Evolutionary conservation across 768 basidiomycete genomes (phyloP).

Genomic region (Mycena haematopus): DNA sequence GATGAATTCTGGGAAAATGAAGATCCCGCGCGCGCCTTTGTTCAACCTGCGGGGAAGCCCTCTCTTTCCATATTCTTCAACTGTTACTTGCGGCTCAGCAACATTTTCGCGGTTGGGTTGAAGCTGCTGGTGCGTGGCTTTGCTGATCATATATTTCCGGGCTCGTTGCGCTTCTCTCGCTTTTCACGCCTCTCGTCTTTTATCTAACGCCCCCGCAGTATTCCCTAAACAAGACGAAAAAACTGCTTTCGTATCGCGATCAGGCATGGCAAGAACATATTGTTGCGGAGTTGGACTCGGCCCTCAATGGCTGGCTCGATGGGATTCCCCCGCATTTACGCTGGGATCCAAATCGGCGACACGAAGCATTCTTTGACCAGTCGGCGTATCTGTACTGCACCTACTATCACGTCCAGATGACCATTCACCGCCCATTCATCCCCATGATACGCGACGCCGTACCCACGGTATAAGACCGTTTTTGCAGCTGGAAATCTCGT

Average conservation of each 20-base stretch:
- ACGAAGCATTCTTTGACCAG: slow-evolving; percentile 45
- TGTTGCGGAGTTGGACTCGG: slow-evolving; percentile 78
- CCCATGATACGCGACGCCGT: slow-evolving; percentile 32
- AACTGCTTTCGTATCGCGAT: slow-evolving; percentile 50
- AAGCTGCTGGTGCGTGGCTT: slow-evolving; percentile 31
- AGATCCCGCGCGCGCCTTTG: slow-evolving; percentile 47
- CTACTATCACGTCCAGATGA: slow-evolving; percentile 53
- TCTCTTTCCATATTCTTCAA: slow-evolving; percentile 50
- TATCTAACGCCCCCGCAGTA: slow-evolving; percentile 46
- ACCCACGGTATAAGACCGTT: slow-evolving; percentile 24
- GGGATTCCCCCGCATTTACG: slow-evolving; percentile 28
- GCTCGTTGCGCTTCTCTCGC: too few species aligned
- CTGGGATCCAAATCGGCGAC: slow-evolving; percentile 50
- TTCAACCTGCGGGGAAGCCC: slow-evolving; percentile 52
- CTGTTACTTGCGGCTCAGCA: slow-evolving; percentile 50
- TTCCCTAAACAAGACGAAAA: slow-evolving; percentile 67
- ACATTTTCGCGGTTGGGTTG: slow-evolving; percentile 49
- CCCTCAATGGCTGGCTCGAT: slow-evolving; percentile 70
- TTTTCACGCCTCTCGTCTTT: too few species aligned
- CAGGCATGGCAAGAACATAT: slow-evolving; percentile 65
- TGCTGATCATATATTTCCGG: too few species aligned
- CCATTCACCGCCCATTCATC: slow-evolving; percentile 58
- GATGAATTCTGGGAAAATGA: slow-evolving; percentile 38
- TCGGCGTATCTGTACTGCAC: slow-evolving; percentile 44
- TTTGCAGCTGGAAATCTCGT: background rate